Percentiles rank a stretch among this genome's conserved stretches.
These are phyloP conservation scores for Amylostereum areolatum DNA, from an alignment of 1,284 basidiomycete genomes.

Conservation along the genomic window DNA sequence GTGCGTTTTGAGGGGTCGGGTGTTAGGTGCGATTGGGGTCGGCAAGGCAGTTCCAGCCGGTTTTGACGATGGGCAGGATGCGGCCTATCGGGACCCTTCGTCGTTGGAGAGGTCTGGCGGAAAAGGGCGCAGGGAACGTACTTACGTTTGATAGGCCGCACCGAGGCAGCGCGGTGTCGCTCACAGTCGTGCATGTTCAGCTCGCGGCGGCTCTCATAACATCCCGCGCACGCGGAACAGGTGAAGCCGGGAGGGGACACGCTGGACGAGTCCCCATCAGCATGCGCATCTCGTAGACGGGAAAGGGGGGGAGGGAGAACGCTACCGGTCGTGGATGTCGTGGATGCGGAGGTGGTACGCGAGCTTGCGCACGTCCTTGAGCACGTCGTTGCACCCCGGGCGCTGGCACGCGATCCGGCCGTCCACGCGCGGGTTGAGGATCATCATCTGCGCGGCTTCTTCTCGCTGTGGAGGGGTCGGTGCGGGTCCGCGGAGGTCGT, in stretches of 20 bases:
- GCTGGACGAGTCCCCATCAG: background rate
- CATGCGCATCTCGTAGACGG: too few relatives aligned
- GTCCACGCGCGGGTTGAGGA: conserved; percentile 20
- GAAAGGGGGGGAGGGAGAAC: too few relatives aligned
- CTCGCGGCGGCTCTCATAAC: conserved; percentile 9
- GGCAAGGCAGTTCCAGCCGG: too few relatives aligned
- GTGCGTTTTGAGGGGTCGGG: too few relatives aligned
- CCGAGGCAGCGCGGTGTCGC: conserved; percentile 7
- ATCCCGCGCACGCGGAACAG: conserved; percentile 7
- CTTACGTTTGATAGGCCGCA: background rate
- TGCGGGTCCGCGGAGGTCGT: background rate
- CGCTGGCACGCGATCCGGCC: conserved; percentile 39
- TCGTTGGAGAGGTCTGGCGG: too few relatives aligned
- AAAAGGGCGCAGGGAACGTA: too few relatives aligned
- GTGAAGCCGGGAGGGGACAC: background rate
- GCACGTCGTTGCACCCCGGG: conserved; percentile 42
- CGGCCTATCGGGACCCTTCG: too few relatives aligned
- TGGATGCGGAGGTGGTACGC: conserved; percentile 57
- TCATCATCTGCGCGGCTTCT: conserved; percentile 36
- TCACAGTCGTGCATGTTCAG: conserved; percentile 10
- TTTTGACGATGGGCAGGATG: too few relatives aligned
- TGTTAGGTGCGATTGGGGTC: too few relatives aligned
- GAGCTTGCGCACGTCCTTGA: conserved; percentile 41
- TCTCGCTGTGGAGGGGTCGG: conserved; percentile 23
- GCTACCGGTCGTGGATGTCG: conserved; percentile 34